phyloP scores from a whole-genome alignment of 768 basidiomycete genomes.

The Leccinum imitatum region DNA sequence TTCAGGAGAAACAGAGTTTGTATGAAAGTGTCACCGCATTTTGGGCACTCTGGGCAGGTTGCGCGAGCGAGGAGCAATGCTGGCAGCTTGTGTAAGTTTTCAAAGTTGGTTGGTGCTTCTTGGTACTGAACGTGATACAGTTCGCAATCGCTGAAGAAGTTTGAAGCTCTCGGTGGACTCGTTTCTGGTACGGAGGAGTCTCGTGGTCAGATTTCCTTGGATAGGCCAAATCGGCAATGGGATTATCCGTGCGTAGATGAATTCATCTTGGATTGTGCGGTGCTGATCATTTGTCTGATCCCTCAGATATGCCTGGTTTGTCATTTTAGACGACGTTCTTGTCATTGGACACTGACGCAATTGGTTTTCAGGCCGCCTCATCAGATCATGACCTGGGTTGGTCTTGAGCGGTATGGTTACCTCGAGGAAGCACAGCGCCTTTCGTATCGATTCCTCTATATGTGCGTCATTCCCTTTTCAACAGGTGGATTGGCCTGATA shows the following conservation, averaged over 20 bases:
- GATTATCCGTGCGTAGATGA: conserved; percentile 78
- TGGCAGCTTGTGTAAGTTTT: conserved; percentile 84
- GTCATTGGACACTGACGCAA: conserved; percentile 11
- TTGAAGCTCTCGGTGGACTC: conserved; percentile 93
- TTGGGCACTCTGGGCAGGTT: conserved; percentile 98
- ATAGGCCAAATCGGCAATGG: conserved; percentile 98
- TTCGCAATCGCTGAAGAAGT: conserved; percentile 85
- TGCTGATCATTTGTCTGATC: conserved; percentile 7
- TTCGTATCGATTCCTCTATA: conserved; percentile 97
- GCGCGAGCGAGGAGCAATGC: conserved; percentile 93
- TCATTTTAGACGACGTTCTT: conserved; percentile 1
- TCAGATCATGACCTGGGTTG: conserved; percentile 99
- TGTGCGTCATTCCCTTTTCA: conserved; percentile 59
- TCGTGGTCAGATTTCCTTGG: conserved; percentile 91
- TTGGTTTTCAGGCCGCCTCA: conserved; percentile 75
- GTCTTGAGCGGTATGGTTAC: conserved; percentile 94
- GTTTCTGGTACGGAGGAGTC: conserved; percentile 97
- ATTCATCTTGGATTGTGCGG: conserved; percentile 4
- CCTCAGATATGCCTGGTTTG: conserved; percentile 66
- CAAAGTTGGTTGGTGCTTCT: not conserved
- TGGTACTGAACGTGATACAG: conserved; percentile 41
- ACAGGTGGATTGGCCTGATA: conserved; percentile 2
- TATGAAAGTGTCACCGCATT: conserved; percentile 97
- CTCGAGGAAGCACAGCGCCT: conserved; percentile 90
- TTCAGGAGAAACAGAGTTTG: conserved; percentile 83